Base-by-base conservation (phyloP, 2,329 filamentous ascomycete species). In the Colletotrichum siamense region DNA sequence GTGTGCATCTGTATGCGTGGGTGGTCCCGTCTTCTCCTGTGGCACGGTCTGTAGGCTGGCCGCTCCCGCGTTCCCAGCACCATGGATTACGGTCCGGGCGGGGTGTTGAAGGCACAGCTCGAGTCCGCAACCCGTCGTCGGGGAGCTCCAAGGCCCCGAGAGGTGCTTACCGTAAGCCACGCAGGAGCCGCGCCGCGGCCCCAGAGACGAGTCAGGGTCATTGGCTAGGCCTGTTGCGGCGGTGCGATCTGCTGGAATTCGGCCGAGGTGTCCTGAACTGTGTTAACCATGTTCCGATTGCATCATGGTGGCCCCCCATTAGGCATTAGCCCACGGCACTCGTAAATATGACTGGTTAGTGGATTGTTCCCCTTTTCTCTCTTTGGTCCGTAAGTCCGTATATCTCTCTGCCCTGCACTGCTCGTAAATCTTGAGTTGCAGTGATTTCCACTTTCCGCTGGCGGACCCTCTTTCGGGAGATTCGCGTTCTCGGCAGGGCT, bases 341-440 rank as follows among this genome's bases (percentile, higher is more conserved):
- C 30, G 55, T n/a, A n/a, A n/a, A 49, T 7, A 49, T 49, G 6
- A 49, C 39, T n/a, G 39, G 39, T 1, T 5, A 6, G 39, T 49
- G 39, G 39, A n/a, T 49, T 49, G 39, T 49, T 49, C 39, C 39
- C 39, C 39, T 12, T 49, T 49, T 49, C 69, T 32, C 69, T 36
- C 18, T 18, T 22, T 55, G 63, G 32, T 62, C 57, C 39, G 63
- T 49, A 44, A 61, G 22, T 30, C 70, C 68, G 68, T 52, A 49
- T n/a, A 71, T 64, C 59, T 55, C 44, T 22, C n/a, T 24, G 44
- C 44, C 44, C 44, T 73, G 70, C 59, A 34, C 26, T 15, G 55
- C 32, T 65, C 70, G 64, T 76, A 73, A 69, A 73, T 76, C 73
- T 76, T 26, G 18, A 18, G 55, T 75, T 71, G 32, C 63, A 73